phyloP scores from a whole-genome alignment of 495 filamentous ascomycete genomes.

The Sordaria brevicollis region DNA sequence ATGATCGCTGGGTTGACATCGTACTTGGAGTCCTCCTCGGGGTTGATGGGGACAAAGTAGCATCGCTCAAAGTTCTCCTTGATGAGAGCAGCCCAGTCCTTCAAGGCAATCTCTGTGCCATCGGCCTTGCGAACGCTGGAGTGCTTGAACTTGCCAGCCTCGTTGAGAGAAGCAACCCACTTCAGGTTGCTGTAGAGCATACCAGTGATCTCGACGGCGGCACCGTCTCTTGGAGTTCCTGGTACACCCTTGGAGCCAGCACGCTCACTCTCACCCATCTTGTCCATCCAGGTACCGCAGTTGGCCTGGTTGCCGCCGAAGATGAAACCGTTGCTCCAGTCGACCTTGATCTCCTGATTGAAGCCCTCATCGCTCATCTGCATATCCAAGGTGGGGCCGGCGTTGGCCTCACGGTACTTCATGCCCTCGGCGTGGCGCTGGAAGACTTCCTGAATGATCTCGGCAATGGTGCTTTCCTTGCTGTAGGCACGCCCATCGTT shows the following conservation, averaged over 20 bases:
- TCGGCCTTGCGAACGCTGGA: slow-evolving; percentile 56
- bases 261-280: slow-evolving; percentile 96
- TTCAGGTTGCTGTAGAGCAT: slow-evolving; percentile 77
- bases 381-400: slow-evolving; percentile 72
- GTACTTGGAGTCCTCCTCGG: slow-evolving; percentile 60
- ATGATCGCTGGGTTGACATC: slow-evolving; percentile 70
- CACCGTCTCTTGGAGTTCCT: slow-evolving; percentile 90
- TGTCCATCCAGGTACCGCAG: slow-evolving; percentile 99
- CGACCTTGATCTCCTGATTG: slow-evolving; percentile 77
- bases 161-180: slow-evolving; percentile 63
- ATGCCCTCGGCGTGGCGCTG: slow-evolving; percentile 84
- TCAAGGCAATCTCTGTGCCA: slow-evolving; percentile 55
- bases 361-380: slow-evolving; percentile 94
- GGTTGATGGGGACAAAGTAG: slow-evolving; percentile 69
- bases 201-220: slow-evolving; percentile 89
- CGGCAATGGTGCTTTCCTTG: slow-evolving; percentile 64
- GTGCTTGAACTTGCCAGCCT: slow-evolving; percentile 57
- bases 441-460: slow-evolving; percentile 86
- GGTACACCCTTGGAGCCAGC: slow-evolving; percentile 92
- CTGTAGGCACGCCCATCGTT: slow-evolving; percentile 83
- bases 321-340: slow-evolving; percentile 88
- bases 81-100: slow-evolving; percentile 72
- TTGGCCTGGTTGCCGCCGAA: slow-evolving; percentile 91
- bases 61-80: slow-evolving; percentile 80
- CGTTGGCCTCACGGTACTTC: slow-evolving; percentile 90